Evolutionary conservation across 2,329 filamentous ascomycete species (phyloP).

Genomic region (Fonsecaea pugnacius): DNA sequence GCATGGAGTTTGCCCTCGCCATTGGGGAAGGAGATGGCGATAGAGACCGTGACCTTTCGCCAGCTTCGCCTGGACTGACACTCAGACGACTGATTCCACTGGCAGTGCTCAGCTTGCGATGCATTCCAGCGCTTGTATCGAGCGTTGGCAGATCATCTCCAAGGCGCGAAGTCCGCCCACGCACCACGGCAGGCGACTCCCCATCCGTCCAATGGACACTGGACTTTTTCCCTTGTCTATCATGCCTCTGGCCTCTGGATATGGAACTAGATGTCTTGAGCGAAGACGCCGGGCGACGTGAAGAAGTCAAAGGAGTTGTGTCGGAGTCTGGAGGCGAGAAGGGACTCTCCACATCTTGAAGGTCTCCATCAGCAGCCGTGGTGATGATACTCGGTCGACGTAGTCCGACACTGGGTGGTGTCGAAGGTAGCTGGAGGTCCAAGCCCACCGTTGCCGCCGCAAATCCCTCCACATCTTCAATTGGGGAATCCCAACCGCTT

Average conservation of each 20-base stretch:
- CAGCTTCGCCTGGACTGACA: conserved; percentile 44
- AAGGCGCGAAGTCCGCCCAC: conserved; percentile 53
- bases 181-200: conserved; percentile 26
- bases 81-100: conserved; percentile 53
- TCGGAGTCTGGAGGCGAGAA: conserved; percentile 57
- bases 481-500: conserved; percentile 46
- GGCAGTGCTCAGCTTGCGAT: conserved; percentile 62
- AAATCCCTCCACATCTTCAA: conserved; percentile 47
- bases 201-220: conserved; percentile 59
- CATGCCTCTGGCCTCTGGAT: conserved; percentile 50
- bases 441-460: conserved; percentile 51
- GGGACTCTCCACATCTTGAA: conserved; percentile 40
- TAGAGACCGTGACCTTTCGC: conserved; percentile 59
- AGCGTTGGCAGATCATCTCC: conserved; percentile 65
- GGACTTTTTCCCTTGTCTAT: conserved; percentile 56
- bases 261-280: conserved; percentile 56
- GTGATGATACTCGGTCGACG: conserved; percentile 38
- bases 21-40: conserved; percentile 69
- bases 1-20: conserved; percentile 72
- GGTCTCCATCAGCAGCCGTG: conserved; percentile 35
- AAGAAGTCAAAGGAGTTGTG: conserved; percentile 64
- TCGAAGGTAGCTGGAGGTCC: conserved; percentile 43
- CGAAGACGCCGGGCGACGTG: conserved; percentile 57
- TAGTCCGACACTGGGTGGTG: conserved; percentile 32
- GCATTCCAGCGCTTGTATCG: conserved; percentile 61